Conservation (phyloP, 2,329 filamentous ascomycete genomes). For the Claviceps arundinis region DNA sequence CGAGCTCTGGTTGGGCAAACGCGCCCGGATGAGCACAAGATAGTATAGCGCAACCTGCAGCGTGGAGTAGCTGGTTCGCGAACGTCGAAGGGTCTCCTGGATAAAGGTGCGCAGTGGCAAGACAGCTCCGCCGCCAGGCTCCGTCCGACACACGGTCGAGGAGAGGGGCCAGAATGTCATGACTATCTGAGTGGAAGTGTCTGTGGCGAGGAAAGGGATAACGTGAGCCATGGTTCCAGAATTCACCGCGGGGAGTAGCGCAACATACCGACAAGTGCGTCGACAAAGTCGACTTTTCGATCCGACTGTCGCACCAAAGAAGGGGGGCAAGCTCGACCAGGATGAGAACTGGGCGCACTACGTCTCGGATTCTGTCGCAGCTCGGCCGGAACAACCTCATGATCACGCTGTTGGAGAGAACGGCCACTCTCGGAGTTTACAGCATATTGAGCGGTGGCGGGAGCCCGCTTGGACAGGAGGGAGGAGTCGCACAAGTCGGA, state of each 20-base stretch:
- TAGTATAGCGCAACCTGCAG: conserved; percentile 96
- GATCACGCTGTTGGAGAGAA: conserved; percentile 17
- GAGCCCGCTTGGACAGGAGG: conserved; percentile 19
- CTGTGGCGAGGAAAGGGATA: conserved; percentile 33
- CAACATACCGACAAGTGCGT: conserved; percentile 90
- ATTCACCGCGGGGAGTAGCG: conserved; percentile 10
- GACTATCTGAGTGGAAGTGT: conserved; percentile 94
- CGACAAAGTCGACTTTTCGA: conserved; percentile 89
- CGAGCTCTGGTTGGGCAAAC: conserved; percentile 72
- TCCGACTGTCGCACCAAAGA: conserved; percentile 74
- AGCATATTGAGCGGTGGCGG: conserved; percentile 10
- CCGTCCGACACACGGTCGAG: conserved; percentile 61
- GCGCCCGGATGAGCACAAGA: conserved; percentile 81
- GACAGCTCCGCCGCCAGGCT: conserved; percentile 61
- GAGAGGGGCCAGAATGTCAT: conserved; percentile 95
- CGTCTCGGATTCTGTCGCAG: conserved; percentile 52
- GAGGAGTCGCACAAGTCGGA: conserved; percentile 34
- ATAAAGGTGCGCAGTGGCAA: conserved; percentile 91
- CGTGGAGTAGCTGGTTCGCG: conserved; percentile 93
- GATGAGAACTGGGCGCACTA: conserved; percentile 38
- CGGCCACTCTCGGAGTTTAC: conserved; percentile 11
- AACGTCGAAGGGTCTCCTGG: conserved; percentile 89
- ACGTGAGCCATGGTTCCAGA: not conserved
- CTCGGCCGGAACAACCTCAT: conserved; percentile 43
- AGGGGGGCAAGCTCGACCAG: conserved; percentile 53